Evolutionary conservation across 495 filamentous ascomycete species (phyloP).

Genomic region (Stereocaulon alpinum): DNA sequence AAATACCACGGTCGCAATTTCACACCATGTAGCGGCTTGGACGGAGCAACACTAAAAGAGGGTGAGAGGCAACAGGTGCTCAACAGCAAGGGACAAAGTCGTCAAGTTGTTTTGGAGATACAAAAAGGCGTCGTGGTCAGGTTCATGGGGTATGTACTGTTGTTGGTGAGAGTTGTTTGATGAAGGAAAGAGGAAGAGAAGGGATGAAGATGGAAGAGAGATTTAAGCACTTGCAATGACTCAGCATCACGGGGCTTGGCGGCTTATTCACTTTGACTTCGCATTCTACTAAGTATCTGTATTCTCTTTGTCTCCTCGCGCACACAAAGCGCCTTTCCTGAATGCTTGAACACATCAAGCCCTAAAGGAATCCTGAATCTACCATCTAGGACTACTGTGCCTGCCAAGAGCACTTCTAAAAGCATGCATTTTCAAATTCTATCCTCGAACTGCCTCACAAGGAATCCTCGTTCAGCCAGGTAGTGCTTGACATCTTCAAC

Average conservation of each 20-base stretch:
- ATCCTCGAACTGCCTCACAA: conserved; percentile 65
- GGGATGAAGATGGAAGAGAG: not conserved
- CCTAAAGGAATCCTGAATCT: no score
- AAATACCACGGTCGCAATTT: not conserved
- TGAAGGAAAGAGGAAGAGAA: not conserved
- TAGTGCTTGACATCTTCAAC: conserved; percentile 89
- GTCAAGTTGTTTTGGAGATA: not conserved
- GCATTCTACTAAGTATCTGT: not conserved
- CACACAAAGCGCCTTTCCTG: no score
- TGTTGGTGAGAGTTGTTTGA: not conserved
- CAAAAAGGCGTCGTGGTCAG: no score
- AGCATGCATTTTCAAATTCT: conserved; percentile 17
- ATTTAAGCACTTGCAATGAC: conserved; percentile 1
- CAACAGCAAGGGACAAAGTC: not conserved
- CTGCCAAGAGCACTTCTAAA: no score
- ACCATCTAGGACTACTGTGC: no score
- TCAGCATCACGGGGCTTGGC: not conserved
- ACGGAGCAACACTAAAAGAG: not conserved
- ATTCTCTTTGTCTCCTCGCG: no score
- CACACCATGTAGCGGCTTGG: not conserved
- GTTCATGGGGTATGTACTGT: not conserved
- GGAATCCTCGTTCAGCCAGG: conserved; percentile 55
- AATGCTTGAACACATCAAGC: no score
- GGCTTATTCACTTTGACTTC: not conserved
- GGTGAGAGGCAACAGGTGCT: not conserved